Conservation (phyloP, 1,284 basidiomycete species). For the Moesziomyces globuligerus region DNA sequence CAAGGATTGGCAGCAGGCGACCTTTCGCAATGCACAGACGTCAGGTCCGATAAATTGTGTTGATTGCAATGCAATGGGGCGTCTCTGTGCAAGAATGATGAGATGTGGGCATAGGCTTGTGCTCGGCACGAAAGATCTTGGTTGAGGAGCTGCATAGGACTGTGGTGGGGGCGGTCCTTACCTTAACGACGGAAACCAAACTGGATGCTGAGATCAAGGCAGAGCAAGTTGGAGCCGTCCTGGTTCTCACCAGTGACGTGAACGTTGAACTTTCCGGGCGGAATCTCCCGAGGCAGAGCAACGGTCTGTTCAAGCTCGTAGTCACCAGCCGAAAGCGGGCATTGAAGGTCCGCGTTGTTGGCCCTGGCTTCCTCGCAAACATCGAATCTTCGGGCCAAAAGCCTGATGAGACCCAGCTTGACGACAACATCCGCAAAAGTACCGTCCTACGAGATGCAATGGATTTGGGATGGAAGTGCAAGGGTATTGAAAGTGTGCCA, state of each 20-base stretch:
- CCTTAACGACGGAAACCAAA: conserved; percentile 62
- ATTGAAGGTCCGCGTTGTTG: conserved; percentile 62
- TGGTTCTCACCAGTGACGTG: conserved; percentile 78
- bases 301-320: conserved; percentile 64
- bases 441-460: conserved; percentile 37
- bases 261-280: conserved; percentile 78
- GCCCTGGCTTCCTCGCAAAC: conserved; percentile 58
- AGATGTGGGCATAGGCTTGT: neutral
- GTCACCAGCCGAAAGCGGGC: conserved; percentile 57
- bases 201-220: conserved; percentile 78
- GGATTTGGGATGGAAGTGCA: neutral
- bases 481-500: neutral
- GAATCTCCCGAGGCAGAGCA: conserved; percentile 60
- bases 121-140: too few species aligned
- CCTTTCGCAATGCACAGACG: too few species aligned
- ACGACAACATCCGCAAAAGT: conserved; percentile 61
- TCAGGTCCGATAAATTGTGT: too few species aligned
- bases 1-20: too few species aligned
- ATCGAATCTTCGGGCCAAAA: conserved; percentile 59
- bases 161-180: neutral
- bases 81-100: too few species aligned
- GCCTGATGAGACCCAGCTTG: conserved; percentile 61
- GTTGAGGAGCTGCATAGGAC: too few species aligned
- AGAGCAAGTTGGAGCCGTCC: conserved; percentile 82
- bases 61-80: too few species aligned